Percentiles rank a stretch among this genome's conserved stretches.
Conservation (phyloP, 1,139 yeast species). For the Blastobotrys aristatus region DNA sequence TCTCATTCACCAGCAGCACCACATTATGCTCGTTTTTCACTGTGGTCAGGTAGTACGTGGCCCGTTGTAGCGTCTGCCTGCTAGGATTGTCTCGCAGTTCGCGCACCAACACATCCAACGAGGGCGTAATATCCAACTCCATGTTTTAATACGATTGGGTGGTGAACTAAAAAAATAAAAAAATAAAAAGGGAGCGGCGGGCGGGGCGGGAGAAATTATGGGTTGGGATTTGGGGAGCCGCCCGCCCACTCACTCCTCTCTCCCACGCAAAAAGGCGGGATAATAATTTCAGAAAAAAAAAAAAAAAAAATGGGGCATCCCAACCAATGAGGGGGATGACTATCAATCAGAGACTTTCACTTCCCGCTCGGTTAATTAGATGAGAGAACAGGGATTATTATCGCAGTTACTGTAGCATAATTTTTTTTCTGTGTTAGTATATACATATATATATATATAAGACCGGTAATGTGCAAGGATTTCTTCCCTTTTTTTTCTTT, state of each 20-base stretch:
- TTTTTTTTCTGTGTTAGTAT: too few species aligned
- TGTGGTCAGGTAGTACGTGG: constrained; percentile 57
- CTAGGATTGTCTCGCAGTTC: constrained; percentile 10
- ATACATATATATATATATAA: too few species aligned
- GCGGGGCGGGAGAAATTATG: too few species aligned
- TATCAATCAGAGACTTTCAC: neutral
- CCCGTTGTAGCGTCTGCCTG: constrained; percentile 40
- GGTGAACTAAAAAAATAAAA: neutral
- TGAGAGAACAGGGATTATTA: neutral
- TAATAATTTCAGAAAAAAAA: too few species aligned
- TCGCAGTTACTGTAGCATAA: too few species aligned
- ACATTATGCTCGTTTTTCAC: constrained; percentile 56
- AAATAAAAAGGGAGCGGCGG: neutral
- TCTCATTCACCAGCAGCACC: constrained; percentile 45
- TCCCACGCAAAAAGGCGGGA: too few species aligned
- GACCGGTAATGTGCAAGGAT: too few species aligned
- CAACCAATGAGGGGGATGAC: neutral
- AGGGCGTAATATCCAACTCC: constrained; percentile 11
- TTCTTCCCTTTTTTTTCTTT: neutral
- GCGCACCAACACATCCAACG: constrained; percentile 15
- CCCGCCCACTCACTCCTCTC: too few species aligned
- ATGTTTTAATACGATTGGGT: too few species aligned
- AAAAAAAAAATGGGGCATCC: neutral
- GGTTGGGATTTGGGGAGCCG: too few species aligned
- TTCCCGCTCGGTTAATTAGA: neutral